Base-by-base conservation (phyloP, 176 grass and related monocot genomes). In the Triticum dicoccoides region DNA sequence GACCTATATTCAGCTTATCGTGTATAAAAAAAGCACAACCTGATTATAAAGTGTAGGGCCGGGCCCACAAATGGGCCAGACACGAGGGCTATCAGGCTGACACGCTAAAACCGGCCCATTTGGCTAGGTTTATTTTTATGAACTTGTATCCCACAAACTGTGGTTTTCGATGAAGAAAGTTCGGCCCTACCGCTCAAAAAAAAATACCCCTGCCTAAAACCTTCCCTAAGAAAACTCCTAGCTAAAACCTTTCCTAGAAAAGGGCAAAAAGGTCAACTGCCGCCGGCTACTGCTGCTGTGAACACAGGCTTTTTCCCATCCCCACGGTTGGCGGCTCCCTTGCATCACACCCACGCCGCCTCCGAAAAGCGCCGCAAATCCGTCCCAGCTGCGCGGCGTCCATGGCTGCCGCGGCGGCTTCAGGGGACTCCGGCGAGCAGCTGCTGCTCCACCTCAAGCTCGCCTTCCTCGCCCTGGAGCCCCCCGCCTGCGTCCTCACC, bases 381-480 rank as follows among this genome's bases (percentile, higher is more conserved):
- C 14, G 10, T 12, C 41, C 9, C 29, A 64, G 61, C 65, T 5
- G 67, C 17, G 3, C 18, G 5, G 8, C 30, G n/a, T 18, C 29
- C 45, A 80, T 85, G 87, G 79, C 79, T 54, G 61, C 13, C 38
- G 21, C 27, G 20, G 67, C 51, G 15, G 51, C 51, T 54, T 1
- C 8, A 32, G 82, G 27, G 4, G 39, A 81, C 20, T 12, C 13
- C 4, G 10, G 5, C 34, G 78, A 82, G 69, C 65, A 29, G 75
- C 86, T 87, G 75, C 83, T 97, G 80, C 78, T 90, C 29, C 66
- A 92, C 88, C 74, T 97, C 77, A 94, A 94, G 90, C 81, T 92
- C 58, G 89, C 91, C 35, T 86, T 93, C 79, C 89, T 91, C 10
- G 92, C 95, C 63, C 76, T 77, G 82, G 92, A 97, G 82, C 91